phyloP scores from a whole-genome alignment of 2,329 filamentous ascomycete genomes.

The Rhexocercosporidium sp. region DNA sequence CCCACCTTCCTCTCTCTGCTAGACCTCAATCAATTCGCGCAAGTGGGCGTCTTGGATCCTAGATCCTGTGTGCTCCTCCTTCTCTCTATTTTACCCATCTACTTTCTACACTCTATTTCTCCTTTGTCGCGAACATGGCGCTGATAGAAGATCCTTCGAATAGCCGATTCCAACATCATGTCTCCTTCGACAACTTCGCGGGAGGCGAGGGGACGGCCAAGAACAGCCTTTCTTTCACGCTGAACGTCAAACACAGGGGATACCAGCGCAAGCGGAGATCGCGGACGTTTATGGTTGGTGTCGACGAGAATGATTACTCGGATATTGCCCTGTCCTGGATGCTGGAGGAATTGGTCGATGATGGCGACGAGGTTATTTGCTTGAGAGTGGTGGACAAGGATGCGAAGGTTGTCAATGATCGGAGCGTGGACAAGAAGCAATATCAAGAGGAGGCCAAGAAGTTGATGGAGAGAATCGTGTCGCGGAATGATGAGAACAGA shows the following conservation, averaged over 20 bases:
- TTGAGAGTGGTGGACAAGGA: constrained; percentile 74
- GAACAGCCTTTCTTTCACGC: constrained; percentile 64
- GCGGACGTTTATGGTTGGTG: constrained; percentile 73
- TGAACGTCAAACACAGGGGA: constrained; percentile 75
- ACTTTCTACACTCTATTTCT: not conserved
- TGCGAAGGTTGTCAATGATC: constrained; percentile 66
- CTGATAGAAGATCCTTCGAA: constrained; percentile 35
- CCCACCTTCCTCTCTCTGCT: constrained; percentile 28
- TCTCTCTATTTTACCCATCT: not conserved
- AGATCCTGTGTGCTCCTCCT: constrained; percentile 15
- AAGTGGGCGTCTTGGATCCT: constrained; percentile 18
- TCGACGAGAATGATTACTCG: constrained; percentile 76
- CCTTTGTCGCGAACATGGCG: constrained; percentile 28
- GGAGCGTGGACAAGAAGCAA: constrained; percentile 60
- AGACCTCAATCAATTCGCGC: constrained; percentile 24
- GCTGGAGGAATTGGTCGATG: constrained; percentile 77
- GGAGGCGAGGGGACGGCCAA: constrained; percentile 67
- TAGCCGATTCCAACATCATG: constrained; percentile 67
- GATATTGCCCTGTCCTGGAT: constrained; percentile 78
- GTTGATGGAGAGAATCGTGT: constrained; percentile 68
- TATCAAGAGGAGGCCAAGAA: constrained; percentile 70
- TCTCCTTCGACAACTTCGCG: constrained; percentile 77
- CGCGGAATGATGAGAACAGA: constrained; percentile 72
- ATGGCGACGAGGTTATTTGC: constrained; percentile 78
- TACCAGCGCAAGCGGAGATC: constrained; percentile 71